Base-by-base conservation (phyloP, 2,329 filamentous ascomycete genomes). In the Grosmannia penicillata region DNA sequence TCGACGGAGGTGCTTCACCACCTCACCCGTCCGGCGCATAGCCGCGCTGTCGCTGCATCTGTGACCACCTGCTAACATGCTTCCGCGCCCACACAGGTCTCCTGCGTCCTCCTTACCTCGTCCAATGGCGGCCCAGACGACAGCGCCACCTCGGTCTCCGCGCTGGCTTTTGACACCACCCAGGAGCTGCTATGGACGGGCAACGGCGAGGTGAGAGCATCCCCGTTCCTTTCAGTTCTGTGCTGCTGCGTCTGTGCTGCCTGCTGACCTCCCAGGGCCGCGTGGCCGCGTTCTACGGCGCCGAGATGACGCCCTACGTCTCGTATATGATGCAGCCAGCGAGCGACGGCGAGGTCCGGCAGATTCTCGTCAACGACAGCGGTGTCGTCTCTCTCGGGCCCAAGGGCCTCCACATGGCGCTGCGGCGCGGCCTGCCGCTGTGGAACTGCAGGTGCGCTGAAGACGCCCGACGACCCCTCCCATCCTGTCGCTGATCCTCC, bases 181-280 rank as follows among this genome's bases (percentile, higher is more conserved):
- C 82, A 94, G 56, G 91, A 98, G 57, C 70, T 98, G 26, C 62
- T 98, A 38, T 98, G 93, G 91, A 76, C 78, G 4, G 93, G 43
- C 19, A 47, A 43, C 30, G 39, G 73, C 51, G 43, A 48, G 41
- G 47, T 38, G 18, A 2, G 27, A 21, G 10, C 17, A 22, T 21
- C 18, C 19, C 15, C n/a, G 8, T 32, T 14, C 17, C 13, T 21
- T 21, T 17, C 23, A n/a, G n/a, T n/a, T n/a, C n/a, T n/a, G n/a
- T n/a, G n/a, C n/a, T n/a, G n/a, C n/a, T n/a, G n/a, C n/a, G n/a
- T 11, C 33, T 11, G 26, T 21, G 25, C 6, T 28, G 17, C 26
- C 25, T 28, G n/a, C 19, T 19, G 19, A 11, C 7, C 15, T 23
- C 22, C 26, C 40, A 94, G 84, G 91, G 91, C 45, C 78, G 86